Percentiles rank a stretch among this genome's conserved stretches.
phyloP scores from a whole-genome alignment of 805 yeast species.

The Suhomyces faveliae region DNA sequence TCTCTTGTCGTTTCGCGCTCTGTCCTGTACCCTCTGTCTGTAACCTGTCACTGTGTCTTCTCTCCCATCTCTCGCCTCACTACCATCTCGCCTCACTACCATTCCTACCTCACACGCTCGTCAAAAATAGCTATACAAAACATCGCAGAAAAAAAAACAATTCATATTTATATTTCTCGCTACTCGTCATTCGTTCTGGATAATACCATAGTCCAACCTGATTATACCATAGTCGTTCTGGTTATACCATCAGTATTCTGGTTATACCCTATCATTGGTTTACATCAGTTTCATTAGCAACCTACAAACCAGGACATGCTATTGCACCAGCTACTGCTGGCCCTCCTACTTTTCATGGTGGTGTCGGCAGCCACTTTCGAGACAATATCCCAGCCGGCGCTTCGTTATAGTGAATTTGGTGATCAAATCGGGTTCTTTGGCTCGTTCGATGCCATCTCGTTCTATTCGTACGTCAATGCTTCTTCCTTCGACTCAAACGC shows the following conservation, averaged over 20 bases:
- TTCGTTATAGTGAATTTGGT: constrained; percentile 27
- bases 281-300: background rate
- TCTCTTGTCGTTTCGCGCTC: no score
- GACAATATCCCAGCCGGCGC: constrained; percentile 16
- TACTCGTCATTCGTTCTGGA: background rate
- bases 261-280: background rate
- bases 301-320: background rate
- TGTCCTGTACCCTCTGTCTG: background rate
- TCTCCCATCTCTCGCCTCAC: background rate
- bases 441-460: constrained; percentile 26
- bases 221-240: background rate
- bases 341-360: background rate
- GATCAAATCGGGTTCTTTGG: constrained; percentile 34
- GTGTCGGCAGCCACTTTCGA: constrained; percentile 1
- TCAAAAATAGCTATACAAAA: background rate
- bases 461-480: constrained; percentile 26
- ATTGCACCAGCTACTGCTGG: background rate
- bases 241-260: background rate
- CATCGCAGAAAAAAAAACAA: background rate
- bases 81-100: background rate
- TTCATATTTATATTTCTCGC: background rate
- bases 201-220: background rate
- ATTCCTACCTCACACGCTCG: background rate
- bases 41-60: background rate
- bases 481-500: constrained; percentile 15